phyloP scores from a whole-genome alignment of 225 moss, liverwort and hornwort species.

The Pseudisothecium myosuroides region DNA sequence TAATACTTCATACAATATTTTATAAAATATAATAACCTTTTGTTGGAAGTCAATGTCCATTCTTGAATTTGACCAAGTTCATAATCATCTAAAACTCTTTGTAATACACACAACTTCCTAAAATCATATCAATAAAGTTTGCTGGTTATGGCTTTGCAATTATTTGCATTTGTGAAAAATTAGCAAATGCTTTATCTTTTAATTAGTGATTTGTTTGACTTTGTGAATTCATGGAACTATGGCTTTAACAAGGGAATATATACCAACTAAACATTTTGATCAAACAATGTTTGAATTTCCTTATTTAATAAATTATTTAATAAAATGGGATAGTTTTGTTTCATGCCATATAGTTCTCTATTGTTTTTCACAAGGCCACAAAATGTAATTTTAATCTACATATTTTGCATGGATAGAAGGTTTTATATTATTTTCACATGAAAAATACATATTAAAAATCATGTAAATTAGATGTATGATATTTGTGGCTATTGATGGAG shows the following conservation, averaged over 20 bases:
- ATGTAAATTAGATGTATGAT: not conserved
- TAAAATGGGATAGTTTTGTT: not conserved
- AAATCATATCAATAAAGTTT: not conserved
- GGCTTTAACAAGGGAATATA: not conserved
- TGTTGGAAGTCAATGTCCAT: too few species aligned
- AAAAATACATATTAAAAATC: not conserved
- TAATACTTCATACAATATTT: not conserved
- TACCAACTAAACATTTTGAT: not conserved
- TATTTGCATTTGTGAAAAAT: not conserved
- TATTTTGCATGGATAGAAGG: not conserved
- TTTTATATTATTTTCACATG: too few species aligned
- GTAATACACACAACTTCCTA: too few species aligned
- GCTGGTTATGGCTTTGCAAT: not conserved
- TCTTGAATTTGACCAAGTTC: not conserved
- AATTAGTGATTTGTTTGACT: not conserved
- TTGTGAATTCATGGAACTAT: not conserved
- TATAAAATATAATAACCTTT: too few species aligned
- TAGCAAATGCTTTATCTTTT: not conserved
- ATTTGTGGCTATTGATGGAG: not conserved
- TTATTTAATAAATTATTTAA: not conserved
- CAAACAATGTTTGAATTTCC: not conserved
- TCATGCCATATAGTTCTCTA: not conserved
- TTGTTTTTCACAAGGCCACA: not conserved
- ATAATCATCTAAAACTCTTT: not conserved
- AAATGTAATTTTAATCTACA: not conserved